Base-by-base conservation (phyloP, 1,284 basidiomycete genomes). In the Fomitiporia mediterranea region DNA sequence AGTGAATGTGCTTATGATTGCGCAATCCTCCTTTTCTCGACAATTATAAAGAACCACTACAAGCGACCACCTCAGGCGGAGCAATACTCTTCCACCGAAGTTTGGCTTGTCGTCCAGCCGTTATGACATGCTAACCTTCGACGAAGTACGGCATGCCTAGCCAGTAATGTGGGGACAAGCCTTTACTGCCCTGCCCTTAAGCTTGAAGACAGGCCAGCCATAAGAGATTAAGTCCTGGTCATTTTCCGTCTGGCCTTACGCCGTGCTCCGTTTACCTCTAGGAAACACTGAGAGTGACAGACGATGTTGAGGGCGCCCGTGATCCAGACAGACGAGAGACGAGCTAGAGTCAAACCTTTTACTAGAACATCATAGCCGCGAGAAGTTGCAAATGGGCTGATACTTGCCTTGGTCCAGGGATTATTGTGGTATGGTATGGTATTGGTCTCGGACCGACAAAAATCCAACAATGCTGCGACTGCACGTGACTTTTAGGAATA, bases 161-260 rank as follows among this genome's bases (percentile, higher is more conserved):
- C 28, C 49, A 52, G 48, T 63, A 56, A 39, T 53, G 74, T 68
- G 72, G 62, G 70, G 67, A 72, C 70, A 70, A 59, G 70, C 74
- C 74, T 75, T 76, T 75, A 72, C 72, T 64, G 62, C 59, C 65
- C 59, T 56, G 58, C 66, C 65, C 61, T 69, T 58, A 55, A 40
- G 21, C 64, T 73, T 53, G 35, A 58, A 62, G 65, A 56, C 63
- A 52, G 57, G 61, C 66, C 60, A 67, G 69, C 70, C 72, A 65
- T 66, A 64, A 54, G 49, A 38, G 56, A 62, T 68, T 70, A 64
- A 69, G 56, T 46, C 60, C 53, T 40, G 57, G 55, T 57, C 60
- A 55, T 67, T 76, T 65, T 75, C 58, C 69, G 73, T 76, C 67
- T 72, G 71, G 74, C 74, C 74, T 76, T 76, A 76, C 72, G 72